Evolutionary conservation across 2,329 filamentous ascomycete genomes (phyloP).

Genomic region (Ilyonectria sp.): DNA sequence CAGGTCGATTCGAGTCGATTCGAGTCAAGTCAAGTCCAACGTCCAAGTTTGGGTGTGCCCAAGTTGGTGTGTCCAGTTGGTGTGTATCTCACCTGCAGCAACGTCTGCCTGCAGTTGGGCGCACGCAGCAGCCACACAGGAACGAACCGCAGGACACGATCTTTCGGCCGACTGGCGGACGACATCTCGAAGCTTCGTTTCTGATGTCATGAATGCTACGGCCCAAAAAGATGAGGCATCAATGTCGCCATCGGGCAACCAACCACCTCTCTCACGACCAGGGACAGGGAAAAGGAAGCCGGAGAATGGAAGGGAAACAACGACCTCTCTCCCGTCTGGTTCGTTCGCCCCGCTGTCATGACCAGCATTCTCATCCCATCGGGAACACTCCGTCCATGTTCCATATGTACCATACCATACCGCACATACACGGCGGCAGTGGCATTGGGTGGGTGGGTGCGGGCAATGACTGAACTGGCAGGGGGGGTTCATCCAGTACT

Average conservation of each 20-base stretch:
- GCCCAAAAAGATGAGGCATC: not conserved
- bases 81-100: too few relatives aligned
- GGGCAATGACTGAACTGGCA: too few relatives aligned
- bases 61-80: too few relatives aligned
- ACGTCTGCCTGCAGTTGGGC: too few relatives aligned
- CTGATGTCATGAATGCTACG: not conserved
- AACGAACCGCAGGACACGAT: not conserved
- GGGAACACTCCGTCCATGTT: not conserved
- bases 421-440: not conserved
- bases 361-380: not conserved
- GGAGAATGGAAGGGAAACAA: too few relatives aligned
- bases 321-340: too few relatives aligned
- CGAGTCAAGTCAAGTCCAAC: too few relatives aligned
- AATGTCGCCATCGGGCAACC: not conserved
- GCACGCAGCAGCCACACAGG: too few relatives aligned
- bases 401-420: not conserved
- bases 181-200: not conserved
- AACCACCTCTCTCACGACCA: not conserved
- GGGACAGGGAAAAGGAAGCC: not conserved
- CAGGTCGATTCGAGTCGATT: not conserved
- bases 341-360: not conserved
- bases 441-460: too few relatives aligned
- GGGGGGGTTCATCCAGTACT: too few relatives aligned
- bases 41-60: too few relatives aligned
- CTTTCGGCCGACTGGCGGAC: conserved; percentile 3